Evolutionary conservation across 2,329 filamentous ascomycete species (phyloP).

Genomic region (Pseudopyricularia javanii): DNA sequence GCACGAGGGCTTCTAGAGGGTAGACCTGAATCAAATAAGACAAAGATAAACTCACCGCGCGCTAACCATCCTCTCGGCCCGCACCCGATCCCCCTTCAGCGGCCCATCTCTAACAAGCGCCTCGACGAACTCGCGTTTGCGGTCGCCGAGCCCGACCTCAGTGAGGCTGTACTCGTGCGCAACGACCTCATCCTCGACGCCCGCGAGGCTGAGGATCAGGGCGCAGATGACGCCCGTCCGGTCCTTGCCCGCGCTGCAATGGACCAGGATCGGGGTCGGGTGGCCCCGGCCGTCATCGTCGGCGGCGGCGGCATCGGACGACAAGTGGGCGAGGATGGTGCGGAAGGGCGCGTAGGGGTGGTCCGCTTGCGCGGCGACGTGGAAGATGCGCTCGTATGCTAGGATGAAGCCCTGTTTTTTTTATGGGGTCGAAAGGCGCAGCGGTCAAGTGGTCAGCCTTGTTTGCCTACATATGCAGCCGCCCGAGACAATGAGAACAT

Average conservation of each 20-base stretch:
- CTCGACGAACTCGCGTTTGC: constrained; percentile 37
- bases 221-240: constrained; percentile 61
- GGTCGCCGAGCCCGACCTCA: constrained; percentile 43
- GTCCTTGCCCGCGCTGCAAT: constrained; percentile 71
- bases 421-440: no score
- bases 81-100: constrained; percentile 29
- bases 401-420: constrained; percentile 41
- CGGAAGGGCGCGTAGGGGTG: constrained; percentile 42
- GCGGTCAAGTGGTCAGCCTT: no score
- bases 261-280: constrained; percentile 44
- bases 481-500: no score
- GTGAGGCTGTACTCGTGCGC: constrained; percentile 59
- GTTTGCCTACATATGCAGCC: no score
- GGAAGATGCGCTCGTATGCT: constrained; percentile 51
- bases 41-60: constrained; percentile 20
- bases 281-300: no score
- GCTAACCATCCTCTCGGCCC: constrained; percentile 31
- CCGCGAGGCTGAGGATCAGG: constrained; percentile 50
- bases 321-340: constrained; percentile 41
- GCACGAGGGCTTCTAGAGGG: no score
- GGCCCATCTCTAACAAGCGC: constrained; percentile 36
- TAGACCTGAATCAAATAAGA: neutral
- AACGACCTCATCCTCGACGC: constrained; percentile 44
- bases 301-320: no score
- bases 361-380: constrained; percentile 27